These are phyloP conservation scores for Colletotrichum simmondsii DNA, from an alignment of 2,329 filamentous ascomycete genomes.

Conservation along the genomic window DNA sequence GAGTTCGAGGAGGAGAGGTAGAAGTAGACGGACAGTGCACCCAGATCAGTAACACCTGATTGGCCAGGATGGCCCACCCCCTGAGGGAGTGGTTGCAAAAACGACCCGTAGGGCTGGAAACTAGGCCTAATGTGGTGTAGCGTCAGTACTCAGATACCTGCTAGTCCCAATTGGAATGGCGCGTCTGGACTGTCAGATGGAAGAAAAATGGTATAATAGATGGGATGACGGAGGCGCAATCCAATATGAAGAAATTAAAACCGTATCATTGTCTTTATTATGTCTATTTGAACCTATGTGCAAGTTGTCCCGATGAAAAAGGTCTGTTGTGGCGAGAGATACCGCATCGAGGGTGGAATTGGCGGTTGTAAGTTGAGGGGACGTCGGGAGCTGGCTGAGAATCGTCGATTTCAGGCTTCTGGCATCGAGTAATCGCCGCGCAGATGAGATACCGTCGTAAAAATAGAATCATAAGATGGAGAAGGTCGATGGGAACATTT, in stretches of 20 bases:
- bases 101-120: not conserved
- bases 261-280: not conserved
- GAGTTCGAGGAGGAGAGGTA: not conserved
- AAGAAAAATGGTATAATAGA: not conserved
- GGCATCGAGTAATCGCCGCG: not conserved
- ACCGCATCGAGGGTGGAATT: not conserved
- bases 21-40: not conserved
- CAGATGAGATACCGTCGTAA: not conserved
- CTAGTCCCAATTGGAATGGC: not conserved
- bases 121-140: not conserved
- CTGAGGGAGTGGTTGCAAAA: not conserved
- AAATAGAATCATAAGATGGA: not conserved
- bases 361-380: not conserved
- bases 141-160: rapidly evolving
- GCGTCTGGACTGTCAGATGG: not conserved
- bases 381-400: not conserved
- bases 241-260: not conserved
- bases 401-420: not conserved
- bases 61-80: not conserved
- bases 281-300: not conserved
- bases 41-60: not conserved
- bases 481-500: not conserved
- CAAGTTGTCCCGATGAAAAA: not conserved
- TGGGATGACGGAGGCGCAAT: not conserved
- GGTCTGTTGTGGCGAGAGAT: not conserved